These are phyloP conservation scores for Talaromyces sp. DNA, from an alignment of 2,329 filamentous ascomycete genomes.

Conservation along the genomic window DNA sequence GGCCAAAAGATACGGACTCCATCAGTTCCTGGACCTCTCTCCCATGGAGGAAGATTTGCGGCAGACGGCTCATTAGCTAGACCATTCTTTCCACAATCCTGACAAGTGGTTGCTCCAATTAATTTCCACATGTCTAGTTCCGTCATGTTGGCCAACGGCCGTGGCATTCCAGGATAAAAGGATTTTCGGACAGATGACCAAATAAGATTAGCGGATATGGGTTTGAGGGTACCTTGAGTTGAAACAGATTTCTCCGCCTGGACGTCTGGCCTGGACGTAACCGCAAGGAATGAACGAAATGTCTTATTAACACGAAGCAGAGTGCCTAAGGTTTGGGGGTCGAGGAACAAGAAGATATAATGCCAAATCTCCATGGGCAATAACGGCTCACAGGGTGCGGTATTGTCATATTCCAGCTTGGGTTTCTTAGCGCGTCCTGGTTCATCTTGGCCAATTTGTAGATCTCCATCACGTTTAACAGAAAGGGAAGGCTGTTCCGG, in stretches of 20 bases:
- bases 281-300: constrained; percentile 61
- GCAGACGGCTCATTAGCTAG: constrained; percentile 13
- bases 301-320: constrained; percentile 63
- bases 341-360: constrained; percentile 61
- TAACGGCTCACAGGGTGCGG: constrained; percentile 22
- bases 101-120: constrained; percentile 58
- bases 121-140: constrained; percentile 76
- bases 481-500: background rate
- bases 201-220: constrained; percentile 58
- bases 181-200: constrained; percentile 65
- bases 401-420: constrained; percentile 1
- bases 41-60: constrained; percentile 45
- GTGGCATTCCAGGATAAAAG: constrained; percentile 63
- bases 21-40: constrained; percentile 57
- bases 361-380: constrained; percentile 65
- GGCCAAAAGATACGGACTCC: constrained; percentile 64
- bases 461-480: background rate
- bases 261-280: constrained; percentile 41
- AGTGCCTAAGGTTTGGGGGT: constrained; percentile 58
- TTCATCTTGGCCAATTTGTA: background rate
- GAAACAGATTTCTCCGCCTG: constrained; percentile 24
- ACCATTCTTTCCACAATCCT: constrained; percentile 56
- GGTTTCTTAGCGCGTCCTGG: constrained; percentile 2
- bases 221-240: constrained; percentile 21
- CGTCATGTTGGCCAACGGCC: constrained; percentile 58